Evolutionary conservation across 305 asterid species (phyloP).

Genomic region (Rubia tinctorum): DNA sequence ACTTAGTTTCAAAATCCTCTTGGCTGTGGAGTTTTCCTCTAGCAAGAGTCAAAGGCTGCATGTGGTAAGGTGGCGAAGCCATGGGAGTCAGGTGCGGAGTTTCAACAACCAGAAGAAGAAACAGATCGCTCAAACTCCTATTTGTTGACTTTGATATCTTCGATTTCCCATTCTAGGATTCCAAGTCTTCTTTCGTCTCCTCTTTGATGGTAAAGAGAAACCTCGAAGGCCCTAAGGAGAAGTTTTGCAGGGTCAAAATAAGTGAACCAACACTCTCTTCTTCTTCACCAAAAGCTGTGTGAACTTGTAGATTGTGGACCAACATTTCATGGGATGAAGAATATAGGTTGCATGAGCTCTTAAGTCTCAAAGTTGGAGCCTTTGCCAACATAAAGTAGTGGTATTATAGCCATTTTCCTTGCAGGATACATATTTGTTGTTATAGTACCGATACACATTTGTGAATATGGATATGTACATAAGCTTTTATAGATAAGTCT

Average conservation of each 20-base stretch:
- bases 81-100: constrained; percentile 60
- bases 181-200: constrained; percentile 74
- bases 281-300: constrained; percentile 33
- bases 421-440: no score
- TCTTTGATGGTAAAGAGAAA: constrained; percentile 70
- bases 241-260: constrained; percentile 21
- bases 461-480: no score
- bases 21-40: constrained; percentile 1
- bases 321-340: constrained; percentile 30
- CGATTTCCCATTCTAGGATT: constrained; percentile 56
- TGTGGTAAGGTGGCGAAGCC: constrained; percentile 56
- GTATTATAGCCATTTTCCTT: constrained; percentile 24
- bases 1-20: constrained; percentile 32
- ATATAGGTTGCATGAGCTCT: constrained; percentile 33
- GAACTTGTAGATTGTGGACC: constrained; percentile 46
- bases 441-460: no score
- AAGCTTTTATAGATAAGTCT: no score
- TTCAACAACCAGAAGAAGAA: constrained; percentile 32
- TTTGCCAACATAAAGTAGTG: constrained; percentile 32
- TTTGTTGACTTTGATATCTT: constrained; percentile 29
- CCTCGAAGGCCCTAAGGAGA: constrained; percentile 40
- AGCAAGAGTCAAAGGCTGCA: constrained; percentile 63
- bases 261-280: constrained; percentile 30
- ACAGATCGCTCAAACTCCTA: constrained; percentile 48
- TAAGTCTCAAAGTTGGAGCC: constrained; percentile 19